Conservation (phyloP, 1,139 yeast genomes). For the Wickerhamomyces sp. region DNA sequence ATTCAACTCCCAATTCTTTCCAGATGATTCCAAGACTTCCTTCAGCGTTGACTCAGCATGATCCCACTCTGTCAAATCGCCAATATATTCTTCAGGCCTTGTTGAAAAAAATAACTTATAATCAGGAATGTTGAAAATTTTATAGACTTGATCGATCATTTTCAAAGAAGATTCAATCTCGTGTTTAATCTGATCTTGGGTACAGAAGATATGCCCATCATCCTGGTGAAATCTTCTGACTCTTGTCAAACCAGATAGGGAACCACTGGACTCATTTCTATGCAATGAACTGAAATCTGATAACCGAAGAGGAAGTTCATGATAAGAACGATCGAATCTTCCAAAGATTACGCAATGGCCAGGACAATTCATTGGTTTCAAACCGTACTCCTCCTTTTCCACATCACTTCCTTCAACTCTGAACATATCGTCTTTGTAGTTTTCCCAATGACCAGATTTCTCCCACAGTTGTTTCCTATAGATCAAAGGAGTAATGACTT, state of each 20-base stretch:
- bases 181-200: constrained; percentile 68
- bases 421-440: constrained; percentile 93
- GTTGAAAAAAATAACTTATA: constrained; percentile 80
- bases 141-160: constrained; percentile 73
- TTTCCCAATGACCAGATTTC: constrained; percentile 94
- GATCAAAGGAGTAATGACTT: constrained; percentile 89
- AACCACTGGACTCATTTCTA: constrained; percentile 94
- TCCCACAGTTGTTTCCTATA: constrained; percentile 86
- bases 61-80: constrained; percentile 80
- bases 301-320: constrained; percentile 83
- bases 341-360: constrained; percentile 91
- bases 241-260: constrained; percentile 88
- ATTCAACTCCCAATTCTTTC: constrained; percentile 65
- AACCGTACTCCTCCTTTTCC: constrained; percentile 58
- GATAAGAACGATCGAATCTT: constrained; percentile 77
- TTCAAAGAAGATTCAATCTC: constrained; percentile 76
- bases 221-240: constrained; percentile 98
- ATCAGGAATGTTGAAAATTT: constrained; percentile 61
- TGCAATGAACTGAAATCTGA: constrained; percentile 94
- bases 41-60: constrained; percentile 73
- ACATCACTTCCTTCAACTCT: constrained; percentile 49
- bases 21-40: constrained; percentile 56
- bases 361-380: constrained; percentile 98
- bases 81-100: constrained; percentile 80
- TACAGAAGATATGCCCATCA: constrained; percentile 96